Percentiles rank a stretch among this genome's conserved stretches.
These are phyloP conservation scores for Calonectria montana DNA, from an alignment of 2,329 filamentous ascomycete genomes.

Conservation along the genomic window DNA sequence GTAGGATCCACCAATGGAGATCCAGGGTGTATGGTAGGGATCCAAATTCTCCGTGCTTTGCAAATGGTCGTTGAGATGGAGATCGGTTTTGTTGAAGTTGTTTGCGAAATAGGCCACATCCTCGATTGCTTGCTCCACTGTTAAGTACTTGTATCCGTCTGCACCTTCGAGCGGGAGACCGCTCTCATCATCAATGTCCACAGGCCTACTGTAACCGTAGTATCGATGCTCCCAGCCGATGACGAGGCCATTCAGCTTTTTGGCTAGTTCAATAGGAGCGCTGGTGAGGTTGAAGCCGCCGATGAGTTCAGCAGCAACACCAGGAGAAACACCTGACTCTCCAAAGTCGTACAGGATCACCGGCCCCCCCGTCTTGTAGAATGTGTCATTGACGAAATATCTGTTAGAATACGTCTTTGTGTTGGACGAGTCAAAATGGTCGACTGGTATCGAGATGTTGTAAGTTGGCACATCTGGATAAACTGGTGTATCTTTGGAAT, in stretches of 20 bases:
- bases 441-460: conserved; percentile 29
- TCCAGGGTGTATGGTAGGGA: conserved; percentile 60
- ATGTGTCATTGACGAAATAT: conserved; percentile 40
- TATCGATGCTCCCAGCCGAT: conserved; percentile 42
- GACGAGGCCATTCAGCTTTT: conserved; percentile 33
- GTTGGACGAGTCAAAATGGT: conserved; percentile 37
- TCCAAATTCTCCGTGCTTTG: conserved; percentile 44
- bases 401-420: conserved; percentile 33
- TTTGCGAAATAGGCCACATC: conserved; percentile 46
- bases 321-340: conserved; percentile 26
- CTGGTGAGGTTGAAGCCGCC: conserved; percentile 22
- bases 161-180: conserved; percentile 19
- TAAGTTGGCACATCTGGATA: conserved; percentile 22
- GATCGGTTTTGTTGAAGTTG: conserved; percentile 45
- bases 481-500: not conserved
- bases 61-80: conserved; percentile 54
- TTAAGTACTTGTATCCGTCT: conserved; percentile 37
- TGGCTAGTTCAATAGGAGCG: conserved; percentile 33
- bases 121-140: conserved; percentile 41
- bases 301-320: conserved; percentile 19
- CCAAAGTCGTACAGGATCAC: conserved; percentile 41
- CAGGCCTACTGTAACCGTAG: conserved; percentile 39
- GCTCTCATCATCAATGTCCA: conserved; percentile 27
- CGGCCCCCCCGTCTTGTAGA: conserved; percentile 36
- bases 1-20: conserved; percentile 64